Base-by-base conservation (phyloP, 495 filamentous ascomycete genomes). In the Sphaerosporella brunnea region DNA sequence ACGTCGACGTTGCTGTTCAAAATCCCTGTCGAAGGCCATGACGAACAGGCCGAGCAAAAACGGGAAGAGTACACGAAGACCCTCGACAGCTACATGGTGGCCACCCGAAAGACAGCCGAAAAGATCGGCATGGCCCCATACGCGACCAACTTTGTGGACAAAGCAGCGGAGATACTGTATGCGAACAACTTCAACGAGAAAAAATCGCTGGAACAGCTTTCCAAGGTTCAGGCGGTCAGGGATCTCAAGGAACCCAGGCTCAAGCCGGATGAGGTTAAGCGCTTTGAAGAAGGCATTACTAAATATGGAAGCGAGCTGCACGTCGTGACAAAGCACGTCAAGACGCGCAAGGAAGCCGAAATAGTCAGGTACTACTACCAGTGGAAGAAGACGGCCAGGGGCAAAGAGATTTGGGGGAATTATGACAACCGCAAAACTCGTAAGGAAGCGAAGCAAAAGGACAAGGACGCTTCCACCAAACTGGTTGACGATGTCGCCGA, bases 281-380 rank as follows among this genome's bases (percentile, higher is more conserved):
- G 77, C 48, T 99, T 96, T 52, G 90, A 92, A 58, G 87, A 99
- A 55, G 90, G 73, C 10, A 85, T 99, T 9, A 69, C 77, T 7
- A 94, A 87, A 55, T 92, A 75, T 56, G 92, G 90, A 28, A 95
- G 90, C 0, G 90, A 99, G 63, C 75, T 85, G 55, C 77, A 84
- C 49, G 72, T 71, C 51, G 76, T 96, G 39, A 84, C 78, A 36
- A 79, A 80, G 54, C 82, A 93, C 61, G 80, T 93, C 54, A 86
- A 83, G 60, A 82, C 81, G 0, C 73, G 84, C 23, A 75, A 72
- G 34, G 73, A 84, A 51, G 75, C 73, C 25, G 74, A 83, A 40
- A 80, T 95, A 48, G 83, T 90, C 23, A 78, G 90, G 9, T 93
- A 81, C 51, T 99, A 96, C 62, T 96, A 96, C 63, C 81, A 81